Evolutionary conservation across 176 grass and related monocot species (phyloP).

Genomic region (Pontederia crassipes): DNA sequence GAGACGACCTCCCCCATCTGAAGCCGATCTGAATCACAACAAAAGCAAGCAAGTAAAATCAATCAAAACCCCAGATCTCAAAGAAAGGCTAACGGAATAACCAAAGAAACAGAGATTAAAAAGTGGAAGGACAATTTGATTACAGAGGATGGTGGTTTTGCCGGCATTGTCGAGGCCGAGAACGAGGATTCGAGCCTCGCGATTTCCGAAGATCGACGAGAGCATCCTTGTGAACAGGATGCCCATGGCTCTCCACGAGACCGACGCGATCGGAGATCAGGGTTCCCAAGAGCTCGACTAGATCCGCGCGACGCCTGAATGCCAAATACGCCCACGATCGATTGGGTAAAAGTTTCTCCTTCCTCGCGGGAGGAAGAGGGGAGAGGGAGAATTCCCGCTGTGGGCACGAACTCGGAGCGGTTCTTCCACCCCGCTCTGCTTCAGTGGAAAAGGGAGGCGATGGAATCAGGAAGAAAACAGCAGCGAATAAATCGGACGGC

Average conservation of each 20-base stretch:
- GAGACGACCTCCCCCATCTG: conserved; percentile 15
- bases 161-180: conserved; percentile 98
- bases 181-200: conserved; percentile 97
- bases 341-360: no score
- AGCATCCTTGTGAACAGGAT: conserved; percentile 99
- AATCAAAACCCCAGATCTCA: not conserved
- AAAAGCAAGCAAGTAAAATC: no score
- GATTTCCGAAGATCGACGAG: conserved; percentile 82
- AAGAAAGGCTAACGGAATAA: not conserved
- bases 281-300: not conserved
- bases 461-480: no score
- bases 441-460: no score
- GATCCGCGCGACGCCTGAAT: no score
- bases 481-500: no score
- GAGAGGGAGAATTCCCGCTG: no score
- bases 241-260: conserved; percentile 40
- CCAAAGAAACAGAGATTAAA: not conserved
- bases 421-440: no score
- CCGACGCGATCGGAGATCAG: not conserved
- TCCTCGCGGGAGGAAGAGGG: no score
- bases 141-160: conserved; percentile 97
- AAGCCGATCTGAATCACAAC: not conserved
- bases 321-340: no score
- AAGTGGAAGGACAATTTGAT: not conserved
- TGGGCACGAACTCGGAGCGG: no score